phyloP scores from a whole-genome alignment of 1,139 yeast genomes.

The Zygoascus meyerae region DNA sequence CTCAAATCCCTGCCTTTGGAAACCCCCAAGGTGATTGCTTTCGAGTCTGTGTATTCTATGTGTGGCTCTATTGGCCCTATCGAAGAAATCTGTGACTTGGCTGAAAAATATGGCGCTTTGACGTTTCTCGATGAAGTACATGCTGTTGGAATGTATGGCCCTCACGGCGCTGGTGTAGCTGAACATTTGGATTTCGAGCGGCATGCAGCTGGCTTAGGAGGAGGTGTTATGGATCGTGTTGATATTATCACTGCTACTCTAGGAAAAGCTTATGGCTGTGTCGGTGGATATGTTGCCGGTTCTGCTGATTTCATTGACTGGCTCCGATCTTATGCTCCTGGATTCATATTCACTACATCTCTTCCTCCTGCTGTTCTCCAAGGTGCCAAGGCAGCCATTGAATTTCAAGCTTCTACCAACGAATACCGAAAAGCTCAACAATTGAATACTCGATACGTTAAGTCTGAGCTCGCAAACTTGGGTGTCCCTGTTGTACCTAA shows the following conservation, averaged over 20 bases:
- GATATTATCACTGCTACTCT: constrained; percentile 96
- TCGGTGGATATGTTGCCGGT: constrained; percentile 97
- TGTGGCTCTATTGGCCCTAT: constrained; percentile 97
- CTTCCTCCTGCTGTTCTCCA: constrained; percentile 98
- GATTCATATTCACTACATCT: constrained; percentile 92
- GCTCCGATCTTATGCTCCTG: constrained; percentile 95
- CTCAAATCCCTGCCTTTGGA: constrained; percentile 75
- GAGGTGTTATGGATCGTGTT: constrained; percentile 76
- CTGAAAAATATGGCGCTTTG: constrained; percentile 94
- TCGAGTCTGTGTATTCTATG: constrained; percentile 97
- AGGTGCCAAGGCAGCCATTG: constrained; percentile 82
- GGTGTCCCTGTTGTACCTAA: constrained; percentile 96
- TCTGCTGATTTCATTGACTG: constrained; percentile 80
- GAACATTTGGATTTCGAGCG: constrained; percentile 88
- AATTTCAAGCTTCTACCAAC: constrained; percentile 74
- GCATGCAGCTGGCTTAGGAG: constrained; percentile 55
- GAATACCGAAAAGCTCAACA: constrained; percentile 81
- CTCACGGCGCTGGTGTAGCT: constrained; percentile 99
- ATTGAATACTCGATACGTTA: constrained; percentile 77
- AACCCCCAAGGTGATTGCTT: constrained; percentile 90
- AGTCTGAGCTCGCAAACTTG: constrained; percentile 55
- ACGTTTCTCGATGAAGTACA: constrained; percentile 98
- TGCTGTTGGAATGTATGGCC: constrained; percentile 98
- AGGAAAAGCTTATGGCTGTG: constrained; percentile 95
- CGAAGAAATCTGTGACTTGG: constrained; percentile 86